Evolutionary conservation across 345 rosid genomes (phyloP), one percentile per base, ranked within the genome.

Genomic region (Clausena lansium): DNA sequence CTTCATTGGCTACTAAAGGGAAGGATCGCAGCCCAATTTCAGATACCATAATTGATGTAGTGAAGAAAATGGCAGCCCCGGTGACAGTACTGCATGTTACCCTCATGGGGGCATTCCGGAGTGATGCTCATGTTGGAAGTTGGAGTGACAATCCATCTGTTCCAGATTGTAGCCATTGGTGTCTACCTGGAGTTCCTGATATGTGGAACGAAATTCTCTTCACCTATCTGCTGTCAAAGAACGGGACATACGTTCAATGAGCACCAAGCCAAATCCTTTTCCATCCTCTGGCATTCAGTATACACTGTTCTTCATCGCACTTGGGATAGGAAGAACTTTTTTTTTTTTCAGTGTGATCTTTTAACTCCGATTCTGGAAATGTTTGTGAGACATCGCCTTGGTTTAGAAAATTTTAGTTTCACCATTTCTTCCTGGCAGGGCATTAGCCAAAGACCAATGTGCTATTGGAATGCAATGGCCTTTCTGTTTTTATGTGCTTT

Each of bases 181-280:
- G 94, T 81, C 88, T 90, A 9, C 92, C 94, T 10, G 94, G 94
- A 32, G 91, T 92, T n/a, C 94, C 97, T 5, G 97, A 90, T 71
- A 79, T 57, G 38, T 89, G 94, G 97, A 90, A 90, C 30, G 91
- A 90, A 77, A 74, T 89, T 57, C 86, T 92, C 70, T 76, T 89
- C 79, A 81, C 84, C 2, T 61, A 81, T 79, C 75, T 90, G 75
- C 50, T 85, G 67, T 77, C 79, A 20, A 59, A 76, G 70, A 70
- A 78, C 32, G 74, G 69, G 74, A 28, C 15, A 63, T 52, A 7
- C 6, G 60, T 62, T 73, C 27, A 33, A 22, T 65, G 63, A 75
- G 9, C 57, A 47, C 1, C 24, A 68, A 62, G 30, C 20, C 28
- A 7, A 62, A 17, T 22, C 35, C n/a, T 62, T 17, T 14, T 19